These are phyloP conservation scores for Colletotrichum nymphaeae DNA, from an alignment of 2,329 filamentous ascomycete species.

Conservation along the genomic window DNA sequence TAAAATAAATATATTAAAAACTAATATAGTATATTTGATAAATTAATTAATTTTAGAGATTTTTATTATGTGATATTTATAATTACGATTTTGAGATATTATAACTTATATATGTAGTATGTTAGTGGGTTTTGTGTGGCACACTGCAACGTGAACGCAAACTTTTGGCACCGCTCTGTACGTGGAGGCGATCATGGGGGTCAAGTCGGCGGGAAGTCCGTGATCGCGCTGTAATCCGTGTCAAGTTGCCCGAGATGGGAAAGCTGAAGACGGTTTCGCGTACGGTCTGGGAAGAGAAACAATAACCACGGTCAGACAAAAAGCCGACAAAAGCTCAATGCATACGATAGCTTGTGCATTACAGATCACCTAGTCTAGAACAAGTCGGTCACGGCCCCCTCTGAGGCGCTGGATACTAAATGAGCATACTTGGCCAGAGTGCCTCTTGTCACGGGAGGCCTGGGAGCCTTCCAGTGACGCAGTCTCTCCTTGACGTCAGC, in stretches of 20 bases:
- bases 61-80: too few relatives aligned
- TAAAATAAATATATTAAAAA: too few relatives aligned
- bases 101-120: too few relatives aligned
- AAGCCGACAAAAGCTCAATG: not conserved
- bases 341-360: not conserved
- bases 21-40: too few relatives aligned
- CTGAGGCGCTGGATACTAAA: not conserved
- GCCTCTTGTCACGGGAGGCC: conserved; percentile 80
- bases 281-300: too few relatives aligned
- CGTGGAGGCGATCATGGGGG: not conserved
- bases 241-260: not conserved
- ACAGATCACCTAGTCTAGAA: not conserved
- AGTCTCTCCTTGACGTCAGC: conserved; percentile 77
- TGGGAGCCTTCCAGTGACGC: conserved; percentile 77
- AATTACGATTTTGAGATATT: too few relatives aligned
- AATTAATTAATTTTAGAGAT: too few relatives aligned
- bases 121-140: too few relatives aligned
- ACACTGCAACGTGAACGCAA: too few relatives aligned
- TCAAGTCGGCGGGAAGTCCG: not conserved
- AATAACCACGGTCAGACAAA: too few relatives aligned
- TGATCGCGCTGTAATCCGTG: not conserved
- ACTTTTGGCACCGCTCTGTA: too few relatives aligned
- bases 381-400: not conserved
- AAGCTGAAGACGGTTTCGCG: too few relatives aligned
- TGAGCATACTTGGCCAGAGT: conserved; percentile 88